phyloP scores from a whole-genome alignment of 805 yeast genomes.

The Zygosaccharomyces bisporus region DNA sequence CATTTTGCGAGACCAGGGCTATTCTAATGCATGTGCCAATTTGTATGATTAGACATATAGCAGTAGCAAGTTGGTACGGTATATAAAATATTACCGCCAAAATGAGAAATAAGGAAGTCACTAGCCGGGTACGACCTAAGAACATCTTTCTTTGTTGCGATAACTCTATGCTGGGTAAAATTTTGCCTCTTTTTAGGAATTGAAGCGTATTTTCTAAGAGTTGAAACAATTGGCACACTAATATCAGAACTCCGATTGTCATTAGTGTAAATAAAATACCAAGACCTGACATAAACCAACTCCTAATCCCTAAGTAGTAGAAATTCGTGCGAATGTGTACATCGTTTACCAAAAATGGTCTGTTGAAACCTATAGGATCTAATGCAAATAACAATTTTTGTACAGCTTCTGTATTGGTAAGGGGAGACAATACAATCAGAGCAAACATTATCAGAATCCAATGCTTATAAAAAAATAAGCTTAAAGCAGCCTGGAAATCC shows the following conservation, averaged over 20 bases:
- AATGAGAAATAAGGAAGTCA: conserved; percentile 40
- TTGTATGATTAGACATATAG: conserved; percentile 59
- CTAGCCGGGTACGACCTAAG: conserved; percentile 8
- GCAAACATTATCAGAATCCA: conserved; percentile 20
- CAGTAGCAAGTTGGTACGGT: conserved; percentile 79
- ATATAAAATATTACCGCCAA: conserved; percentile 54
- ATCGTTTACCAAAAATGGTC: conserved; percentile 41
- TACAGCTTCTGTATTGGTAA: conserved; percentile 34
- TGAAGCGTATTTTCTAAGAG: conserved; percentile 6
- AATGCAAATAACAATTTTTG: conserved; percentile 41
- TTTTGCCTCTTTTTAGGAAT: background rate
- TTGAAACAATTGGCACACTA: conserved; percentile 8
- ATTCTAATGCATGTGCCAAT: conserved; percentile 46
- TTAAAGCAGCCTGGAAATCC: conserved; percentile 46
- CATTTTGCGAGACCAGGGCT: conserved; percentile 13
- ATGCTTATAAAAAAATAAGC: conserved; percentile 35
- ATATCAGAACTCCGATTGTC: conserved; percentile 22
- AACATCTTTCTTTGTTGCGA: background rate
- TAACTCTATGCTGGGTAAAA: background rate
- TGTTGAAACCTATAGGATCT: conserved; percentile 54
- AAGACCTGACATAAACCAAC: conserved; percentile 48
- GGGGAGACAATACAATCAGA: conserved; percentile 39
- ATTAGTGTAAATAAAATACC: conserved; percentile 51
- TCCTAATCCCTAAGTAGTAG: conserved; percentile 67
- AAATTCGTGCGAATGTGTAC: conserved; percentile 45